Percentiles rank a stretch among this genome's conserved stretches.
Evolutionary conservation across 345 rosid species (phyloP).

Genomic region (Eucalyptus leucophloia): DNA sequence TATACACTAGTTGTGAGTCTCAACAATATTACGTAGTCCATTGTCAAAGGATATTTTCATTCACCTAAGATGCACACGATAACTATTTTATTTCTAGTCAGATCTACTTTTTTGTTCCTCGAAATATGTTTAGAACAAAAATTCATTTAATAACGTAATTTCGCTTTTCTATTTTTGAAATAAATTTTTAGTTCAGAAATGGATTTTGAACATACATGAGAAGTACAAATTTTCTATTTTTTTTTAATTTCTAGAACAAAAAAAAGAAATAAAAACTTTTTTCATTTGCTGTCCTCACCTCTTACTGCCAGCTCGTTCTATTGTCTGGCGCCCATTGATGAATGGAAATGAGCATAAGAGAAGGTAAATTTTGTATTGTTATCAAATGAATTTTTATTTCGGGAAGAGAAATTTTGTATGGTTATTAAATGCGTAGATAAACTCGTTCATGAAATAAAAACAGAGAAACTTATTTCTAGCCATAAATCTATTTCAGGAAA

Average conservation of each 20-base stretch:
- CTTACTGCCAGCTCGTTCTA: accelerated
- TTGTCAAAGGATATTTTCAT: not conserved
- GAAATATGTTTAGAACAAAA: accelerated
- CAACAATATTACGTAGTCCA: not conserved
- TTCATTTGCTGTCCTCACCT: not conserved
- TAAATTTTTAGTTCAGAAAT: not conserved
- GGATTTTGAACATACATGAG: not conserved
- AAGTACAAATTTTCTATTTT: not conserved
- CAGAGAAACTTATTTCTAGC: too few species aligned
- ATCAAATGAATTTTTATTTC: too few species aligned
- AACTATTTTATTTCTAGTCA: too few species aligned
- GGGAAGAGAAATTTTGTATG: accelerated
- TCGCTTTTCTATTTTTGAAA: too few species aligned
- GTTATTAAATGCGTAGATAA: too few species aligned
- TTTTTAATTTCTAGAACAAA: too few species aligned
- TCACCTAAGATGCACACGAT: not conserved
- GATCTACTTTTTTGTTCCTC: accelerated
- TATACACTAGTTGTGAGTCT: not conserved
- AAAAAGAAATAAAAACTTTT: too few species aligned
- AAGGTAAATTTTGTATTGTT: too few species aligned
- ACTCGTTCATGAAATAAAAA: too few species aligned
- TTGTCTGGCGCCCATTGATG: not conserved
- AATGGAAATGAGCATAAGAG: not conserved
- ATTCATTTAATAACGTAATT: too few species aligned
- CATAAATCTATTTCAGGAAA: too few species aligned